phyloP scores from a whole-genome alignment of 495 filamentous ascomycete genomes.

The Penicillium verhagenii region DNA sequence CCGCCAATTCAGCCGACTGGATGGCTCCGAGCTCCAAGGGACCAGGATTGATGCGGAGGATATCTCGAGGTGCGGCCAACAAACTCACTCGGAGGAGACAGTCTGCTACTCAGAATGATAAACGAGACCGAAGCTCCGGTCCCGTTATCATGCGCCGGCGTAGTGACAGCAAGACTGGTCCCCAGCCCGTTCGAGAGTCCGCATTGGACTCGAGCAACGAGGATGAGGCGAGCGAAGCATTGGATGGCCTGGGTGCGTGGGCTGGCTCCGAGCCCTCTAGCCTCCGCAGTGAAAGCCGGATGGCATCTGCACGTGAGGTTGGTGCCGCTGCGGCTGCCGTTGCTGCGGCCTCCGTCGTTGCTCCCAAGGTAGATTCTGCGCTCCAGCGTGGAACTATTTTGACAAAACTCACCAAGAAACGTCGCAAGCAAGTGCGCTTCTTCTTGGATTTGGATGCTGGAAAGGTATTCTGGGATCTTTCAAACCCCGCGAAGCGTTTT shows the following conservation, averaged over 20 bases:
- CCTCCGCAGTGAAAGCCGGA: slow-evolving; percentile 37
- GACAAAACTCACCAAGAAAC: slow-evolving; percentile 81
- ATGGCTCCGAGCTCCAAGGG: slow-evolving; percentile 50
- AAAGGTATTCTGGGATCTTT: slow-evolving; percentile 84
- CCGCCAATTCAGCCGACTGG: slow-evolving; percentile 48
- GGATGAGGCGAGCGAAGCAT: slow-evolving; percentile 62
- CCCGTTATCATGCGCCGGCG: slow-evolving; percentile 83
- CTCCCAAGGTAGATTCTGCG: slow-evolving; percentile 65
- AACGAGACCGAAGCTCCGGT: slow-evolving; percentile 81
- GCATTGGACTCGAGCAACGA: slow-evolving; percentile 54
- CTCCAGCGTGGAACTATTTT: slow-evolving; percentile 75
- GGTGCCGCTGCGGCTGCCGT: slow-evolving; percentile 7
- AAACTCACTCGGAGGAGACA: slow-evolving; percentile 63
- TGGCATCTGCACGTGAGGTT: slow-evolving; percentile 29
- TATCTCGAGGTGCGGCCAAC: slow-evolving; percentile 64
- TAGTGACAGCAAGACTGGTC: slow-evolving; percentile 78
- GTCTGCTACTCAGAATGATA: slow-evolving; percentile 67
- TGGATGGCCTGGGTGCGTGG: slow-evolving; percentile 39
- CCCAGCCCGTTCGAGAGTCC: slow-evolving; percentile 52
- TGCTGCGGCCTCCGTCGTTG: slow-evolving; percentile 50
- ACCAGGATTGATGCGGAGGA: slow-evolving; percentile 61
- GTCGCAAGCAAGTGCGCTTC: slow-evolving; percentile 69
- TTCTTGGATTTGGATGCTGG: slow-evolving; percentile 75
- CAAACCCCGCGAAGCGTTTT: slow-evolving; percentile 74
- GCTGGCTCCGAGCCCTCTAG: slow-evolving; percentile 41